Evolutionary conservation across 805 yeast genomes (phyloP).

Genomic region (Barnettozyma salicaria): DNA sequence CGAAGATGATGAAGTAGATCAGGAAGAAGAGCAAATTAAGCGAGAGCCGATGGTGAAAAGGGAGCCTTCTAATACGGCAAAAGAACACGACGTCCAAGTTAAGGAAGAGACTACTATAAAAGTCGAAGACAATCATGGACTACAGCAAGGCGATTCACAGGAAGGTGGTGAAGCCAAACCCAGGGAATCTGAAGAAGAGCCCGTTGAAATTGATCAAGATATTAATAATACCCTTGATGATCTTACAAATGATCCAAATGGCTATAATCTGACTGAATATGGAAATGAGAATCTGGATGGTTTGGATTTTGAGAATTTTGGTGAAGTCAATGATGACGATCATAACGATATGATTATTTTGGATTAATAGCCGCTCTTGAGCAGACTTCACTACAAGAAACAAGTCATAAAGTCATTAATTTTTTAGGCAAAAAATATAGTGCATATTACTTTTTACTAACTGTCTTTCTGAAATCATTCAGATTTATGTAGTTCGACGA

Average conservation of each 20-base stretch:
- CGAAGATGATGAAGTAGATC: conserved; percentile 9
- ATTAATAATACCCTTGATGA: conserved; percentile 8
- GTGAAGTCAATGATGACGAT: conserved; percentile 6
- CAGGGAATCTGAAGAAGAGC: background rate
- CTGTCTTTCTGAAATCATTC: conserved; percentile 9
- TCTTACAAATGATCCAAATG: conserved; percentile 4
- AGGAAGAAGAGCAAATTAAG: conserved; percentile 3
- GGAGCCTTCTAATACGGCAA: conserved; percentile 1
- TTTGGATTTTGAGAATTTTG: conserved; percentile 13
- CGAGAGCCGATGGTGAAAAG: background rate
- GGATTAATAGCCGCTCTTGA: no score
- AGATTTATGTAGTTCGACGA: conserved; percentile 18
- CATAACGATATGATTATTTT: conserved; percentile 12
- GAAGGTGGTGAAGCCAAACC: background rate
- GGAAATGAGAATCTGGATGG: conserved; percentile 13
- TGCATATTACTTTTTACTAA: no score
- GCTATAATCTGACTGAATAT: conserved; percentile 7
- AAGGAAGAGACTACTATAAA: background rate
- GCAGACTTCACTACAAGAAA: no score
- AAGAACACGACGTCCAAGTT: background rate
- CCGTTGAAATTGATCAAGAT: conserved; percentile 1
- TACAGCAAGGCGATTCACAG: background rate
- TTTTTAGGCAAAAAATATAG: no score
- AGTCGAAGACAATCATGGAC: background rate
- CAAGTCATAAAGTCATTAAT: no score